phyloP scores from a whole-genome alignment of 257 asterid genomes.

The Eustoma russellianum region DNA sequence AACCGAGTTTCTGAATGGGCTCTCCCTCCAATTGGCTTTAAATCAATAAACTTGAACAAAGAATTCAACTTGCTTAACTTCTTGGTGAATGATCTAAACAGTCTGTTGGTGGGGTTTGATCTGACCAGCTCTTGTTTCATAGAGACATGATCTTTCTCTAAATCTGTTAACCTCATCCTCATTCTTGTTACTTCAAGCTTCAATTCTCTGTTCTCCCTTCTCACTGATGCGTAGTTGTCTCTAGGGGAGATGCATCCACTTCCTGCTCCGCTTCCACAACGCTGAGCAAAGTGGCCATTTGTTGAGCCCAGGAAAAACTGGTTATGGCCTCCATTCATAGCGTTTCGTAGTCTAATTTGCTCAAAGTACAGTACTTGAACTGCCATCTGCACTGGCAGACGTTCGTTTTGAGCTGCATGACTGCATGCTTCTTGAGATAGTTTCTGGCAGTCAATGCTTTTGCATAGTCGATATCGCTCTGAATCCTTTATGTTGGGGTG shows the following conservation, averaged over 20 bases:
- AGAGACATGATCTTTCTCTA: slow-evolving; percentile 87
- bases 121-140: slow-evolving; percentile 85
- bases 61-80: slow-evolving; percentile 59
- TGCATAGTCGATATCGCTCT: slow-evolving; percentile 78
- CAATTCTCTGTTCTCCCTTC: slow-evolving; percentile 86
- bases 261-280: slow-evolving; percentile 81
- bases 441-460: slow-evolving; percentile 77
- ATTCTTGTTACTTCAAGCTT: slow-evolving; percentile 91
- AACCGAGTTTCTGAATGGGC: slow-evolving; percentile 42
- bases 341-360: slow-evolving; percentile 78
- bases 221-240: slow-evolving; percentile 90
- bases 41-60: slow-evolving; percentile 49
- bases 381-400: slow-evolving; percentile 92
- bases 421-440: slow-evolving; percentile 96
- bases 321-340: slow-evolving; percentile 77
- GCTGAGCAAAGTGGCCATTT: slow-evolving; percentile 56
- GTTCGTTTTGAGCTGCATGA: slow-evolving; percentile 96
- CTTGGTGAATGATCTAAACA: slow-evolving; percentile 66
- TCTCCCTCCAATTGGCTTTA: slow-evolving; percentile 38
- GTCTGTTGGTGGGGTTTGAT: slow-evolving; percentile 58
- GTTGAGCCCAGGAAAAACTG: slow-evolving; percentile 58
- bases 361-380: slow-evolving; percentile 94
- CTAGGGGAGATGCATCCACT: slow-evolving; percentile 94
- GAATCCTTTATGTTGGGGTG: slow-evolving; percentile 91
- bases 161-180: slow-evolving; percentile 95